These are phyloP conservation scores for Xylariaceae sp. DNA, from an alignment of 2,329 filamentous ascomycete species.

Conservation along the genomic window DNA sequence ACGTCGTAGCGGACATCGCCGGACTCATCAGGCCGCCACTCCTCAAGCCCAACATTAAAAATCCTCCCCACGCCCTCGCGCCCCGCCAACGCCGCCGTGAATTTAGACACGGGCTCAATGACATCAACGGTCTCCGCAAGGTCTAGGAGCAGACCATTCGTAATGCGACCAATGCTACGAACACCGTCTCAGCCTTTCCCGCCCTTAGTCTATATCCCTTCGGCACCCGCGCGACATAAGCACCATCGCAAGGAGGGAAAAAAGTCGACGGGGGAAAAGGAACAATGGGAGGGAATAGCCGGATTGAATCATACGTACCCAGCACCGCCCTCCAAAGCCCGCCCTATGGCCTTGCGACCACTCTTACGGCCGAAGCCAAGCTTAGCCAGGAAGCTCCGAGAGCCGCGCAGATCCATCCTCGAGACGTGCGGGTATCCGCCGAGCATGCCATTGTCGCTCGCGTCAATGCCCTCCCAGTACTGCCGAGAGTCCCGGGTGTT, in stretches of 20 bases:
- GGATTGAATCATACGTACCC: slow-evolving; percentile 33
- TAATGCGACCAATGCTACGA: slow-evolving; percentile 76
- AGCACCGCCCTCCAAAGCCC: slow-evolving; percentile 40
- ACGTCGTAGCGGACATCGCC: slow-evolving; percentile 62
- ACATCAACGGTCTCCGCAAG: slow-evolving; percentile 72
- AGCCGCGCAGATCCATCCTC: slow-evolving; percentile 66
- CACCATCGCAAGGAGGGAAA: too few relatives aligned
- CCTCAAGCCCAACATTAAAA: slow-evolving; percentile 69
- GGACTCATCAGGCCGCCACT: slow-evolving; percentile 51
- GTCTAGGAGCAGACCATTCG: slow-evolving; percentile 67
- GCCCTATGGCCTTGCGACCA: slow-evolving; percentile 29
- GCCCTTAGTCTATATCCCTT: background rate
- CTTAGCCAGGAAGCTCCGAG: slow-evolving; percentile 66
- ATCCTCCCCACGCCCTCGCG: slow-evolving; percentile 58
- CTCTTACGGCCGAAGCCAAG: slow-evolving; percentile 46
- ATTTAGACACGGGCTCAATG: slow-evolving; percentile 79
- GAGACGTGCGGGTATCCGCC: slow-evolving; percentile 65
- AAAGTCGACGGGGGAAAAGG: background rate
- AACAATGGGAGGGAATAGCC: background rate
- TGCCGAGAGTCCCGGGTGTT: slow-evolving; percentile 34
- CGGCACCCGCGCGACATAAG: background rate
- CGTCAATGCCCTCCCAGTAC: slow-evolving; percentile 47
- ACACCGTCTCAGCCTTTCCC: slow-evolving; percentile 8
- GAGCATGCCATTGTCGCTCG: slow-evolving; percentile 67
- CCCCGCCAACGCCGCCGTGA: slow-evolving; percentile 60